A percentile compares a stretch with the other conserved stretches of the same genome.
Conservation (phyloP, 257 asterid species). For the Nicotiana benthamiana region DNA sequence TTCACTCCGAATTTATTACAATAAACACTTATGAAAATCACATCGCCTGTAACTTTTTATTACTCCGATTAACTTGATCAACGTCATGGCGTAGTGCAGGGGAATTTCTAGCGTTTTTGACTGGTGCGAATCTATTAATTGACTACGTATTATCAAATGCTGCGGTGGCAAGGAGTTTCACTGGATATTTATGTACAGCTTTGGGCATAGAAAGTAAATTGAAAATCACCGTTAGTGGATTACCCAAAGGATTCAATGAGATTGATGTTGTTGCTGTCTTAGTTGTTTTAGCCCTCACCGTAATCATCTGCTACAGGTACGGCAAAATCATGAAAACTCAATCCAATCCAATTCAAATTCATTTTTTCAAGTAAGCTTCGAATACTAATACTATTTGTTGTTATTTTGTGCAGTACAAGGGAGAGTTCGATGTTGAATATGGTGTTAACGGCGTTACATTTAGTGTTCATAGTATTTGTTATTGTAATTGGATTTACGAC, state of each 20-base stretch:
- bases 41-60: neutral
- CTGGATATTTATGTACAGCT: conserved; percentile 67
- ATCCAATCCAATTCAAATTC: neutral
- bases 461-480: conserved; percentile 62
- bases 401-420: conserved; percentile 45
- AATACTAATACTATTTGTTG: neutral
- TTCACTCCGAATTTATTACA: neutral
- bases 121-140: conserved; percentile 75
- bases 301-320: conserved; percentile 84
- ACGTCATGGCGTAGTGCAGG: conserved; percentile 20
- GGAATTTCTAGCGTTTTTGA: conserved; percentile 73
- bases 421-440: conserved; percentile 86
- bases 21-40: neutral
- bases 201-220: conserved; percentile 43
- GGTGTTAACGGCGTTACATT: conserved; percentile 63
- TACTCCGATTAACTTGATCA: neutral
- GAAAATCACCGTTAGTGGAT: conserved; percentile 37
- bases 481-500: conserved; percentile 68
- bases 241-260: conserved; percentile 76
- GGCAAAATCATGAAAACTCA: neutral
- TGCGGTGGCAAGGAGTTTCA: conserved; percentile 91
- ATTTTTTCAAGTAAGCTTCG: neutral
- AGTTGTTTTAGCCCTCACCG: conserved; percentile 60
- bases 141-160: conserved; percentile 95
- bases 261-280: conserved; percentile 71